These are phyloP conservation scores for Aspergillus sp. DNA, from an alignment of 2,329 filamentous ascomycete species.

Conservation along the genomic window DNA sequence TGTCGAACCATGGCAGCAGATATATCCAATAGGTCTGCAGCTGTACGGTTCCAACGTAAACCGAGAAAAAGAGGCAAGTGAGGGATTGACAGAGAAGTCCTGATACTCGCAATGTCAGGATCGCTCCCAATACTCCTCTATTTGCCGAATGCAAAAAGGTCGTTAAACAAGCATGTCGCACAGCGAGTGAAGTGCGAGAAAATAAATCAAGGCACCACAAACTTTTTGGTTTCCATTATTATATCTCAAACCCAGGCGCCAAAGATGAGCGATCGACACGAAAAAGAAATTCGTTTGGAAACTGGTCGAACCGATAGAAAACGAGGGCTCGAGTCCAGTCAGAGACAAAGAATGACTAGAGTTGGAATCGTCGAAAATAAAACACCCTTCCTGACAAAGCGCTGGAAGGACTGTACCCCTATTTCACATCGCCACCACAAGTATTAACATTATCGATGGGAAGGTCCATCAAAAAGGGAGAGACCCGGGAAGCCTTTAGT, in stretches of 20 bases:
- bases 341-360: conserved; percentile 26
- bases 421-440: conserved; percentile 12
- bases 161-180: conserved; percentile 24
- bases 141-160: conserved; percentile 28
- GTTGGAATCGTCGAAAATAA: conserved; percentile 20
- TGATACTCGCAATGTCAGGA: conserved; percentile 2
- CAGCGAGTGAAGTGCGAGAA: conserved; percentile 32
- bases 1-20: not conserved
- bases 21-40: not conserved
- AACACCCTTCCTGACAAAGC: conserved; percentile 1
- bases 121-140: conserved; percentile 15
- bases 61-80: conserved; percentile 1
- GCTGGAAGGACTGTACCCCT: no score
- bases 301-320: conserved; percentile 19
- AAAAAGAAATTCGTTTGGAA: conserved; percentile 26
- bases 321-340: conserved; percentile 16
- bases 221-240: conserved; percentile 18
- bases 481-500: not conserved
- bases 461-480: conserved; percentile 10
- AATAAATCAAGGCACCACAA: conserved; percentile 17
- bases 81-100: conserved; percentile 2
- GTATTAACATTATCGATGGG: conserved; percentile 37
- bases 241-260: conserved; percentile 27
- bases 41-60: not conserved
- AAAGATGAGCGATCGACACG: conserved; percentile 33